Conservation (phyloP, 371 early-diverging fungal genomes). For the Mucor lusitanicus region DNA sequence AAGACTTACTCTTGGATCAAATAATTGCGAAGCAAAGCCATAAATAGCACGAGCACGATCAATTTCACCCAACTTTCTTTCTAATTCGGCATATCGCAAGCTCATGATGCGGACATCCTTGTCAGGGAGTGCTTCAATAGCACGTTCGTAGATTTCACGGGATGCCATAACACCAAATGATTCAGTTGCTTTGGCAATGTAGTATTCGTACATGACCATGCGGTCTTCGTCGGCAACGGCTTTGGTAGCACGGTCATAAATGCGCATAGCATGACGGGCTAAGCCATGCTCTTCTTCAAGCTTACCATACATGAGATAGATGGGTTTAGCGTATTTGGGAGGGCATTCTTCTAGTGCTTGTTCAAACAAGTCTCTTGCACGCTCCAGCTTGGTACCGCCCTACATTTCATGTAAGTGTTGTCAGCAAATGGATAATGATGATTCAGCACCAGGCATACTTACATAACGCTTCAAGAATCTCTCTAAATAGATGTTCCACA, state of each 20-base stretch:
- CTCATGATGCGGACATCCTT: conserved; percentile 78
- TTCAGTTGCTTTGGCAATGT: conserved; percentile 86
- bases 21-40: conserved; percentile 87
- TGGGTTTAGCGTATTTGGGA: conserved; percentile 80
- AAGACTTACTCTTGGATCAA: conserved; percentile 79
- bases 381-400: conserved; percentile 86
- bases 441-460: conserved; percentile 24
- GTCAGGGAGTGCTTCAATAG: conserved; percentile 88
- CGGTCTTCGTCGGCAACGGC: conserved; percentile 78
- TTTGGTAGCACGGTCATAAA: conserved; percentile 90
- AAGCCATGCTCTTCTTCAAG: conserved; percentile 94
- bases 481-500: conserved; percentile 95
- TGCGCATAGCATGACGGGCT: conserved; percentile 89
- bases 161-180: conserved; percentile 88
- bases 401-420: conserved; percentile 20
- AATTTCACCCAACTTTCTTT: conserved; percentile 91
- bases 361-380: conserved; percentile 95
- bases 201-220: conserved; percentile 83
- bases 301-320: conserved; percentile 92
- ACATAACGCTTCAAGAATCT: conserved; percentile 86
- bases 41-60: conserved; percentile 95
- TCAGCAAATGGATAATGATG: not conserved
- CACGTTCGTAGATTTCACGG: conserved; percentile 91
- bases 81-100: conserved; percentile 84
- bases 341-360: conserved; percentile 92